Evolutionary conservation across 371 early-diverging fungal genomes (phyloP).

Genomic region (Umbelopsis sp.): DNA sequence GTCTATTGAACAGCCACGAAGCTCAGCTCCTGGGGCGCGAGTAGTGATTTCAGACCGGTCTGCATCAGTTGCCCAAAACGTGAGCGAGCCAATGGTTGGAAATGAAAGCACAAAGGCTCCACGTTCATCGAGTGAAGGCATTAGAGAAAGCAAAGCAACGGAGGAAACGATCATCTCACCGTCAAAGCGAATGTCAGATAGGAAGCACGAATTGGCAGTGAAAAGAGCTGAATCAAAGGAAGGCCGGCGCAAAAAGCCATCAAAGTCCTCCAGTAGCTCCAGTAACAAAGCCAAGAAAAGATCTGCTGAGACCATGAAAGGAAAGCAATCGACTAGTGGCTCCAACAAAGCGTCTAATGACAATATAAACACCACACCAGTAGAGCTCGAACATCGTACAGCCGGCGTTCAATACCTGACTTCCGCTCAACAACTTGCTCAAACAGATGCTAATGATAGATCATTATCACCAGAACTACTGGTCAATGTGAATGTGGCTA

Average conservation of each 20-base stretch:
- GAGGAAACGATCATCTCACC: background rate
- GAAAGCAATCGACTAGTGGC: background rate
- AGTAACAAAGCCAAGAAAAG: background rate
- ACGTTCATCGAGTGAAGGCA: too few species aligned
- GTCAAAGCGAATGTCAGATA: background rate
- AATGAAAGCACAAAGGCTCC: too few species aligned
- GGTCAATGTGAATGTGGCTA: background rate
- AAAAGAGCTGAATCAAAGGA: background rate
- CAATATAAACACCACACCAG: too few species aligned
- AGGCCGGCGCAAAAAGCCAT: background rate
- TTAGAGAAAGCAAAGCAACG: background rate
- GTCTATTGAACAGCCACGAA: too few species aligned
- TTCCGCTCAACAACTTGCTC: too few species aligned
- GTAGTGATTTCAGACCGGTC: too few species aligned
- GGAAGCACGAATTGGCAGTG: background rate
- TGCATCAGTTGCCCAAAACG: too few species aligned
- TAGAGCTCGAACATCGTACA: too few species aligned
- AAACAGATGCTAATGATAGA: background rate
- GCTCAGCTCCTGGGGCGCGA: too few species aligned
- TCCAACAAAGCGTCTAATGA: too few species aligned
- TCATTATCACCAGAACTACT: conserved; percentile 6
- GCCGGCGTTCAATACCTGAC: too few species aligned
- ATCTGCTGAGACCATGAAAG: background rate
- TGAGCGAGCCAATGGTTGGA: too few species aligned
- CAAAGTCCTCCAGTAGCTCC: background rate